These are phyloP conservation scores for Lipomyces orientalis DNA, from an alignment of 805 yeast genomes.

Conservation along the genomic window DNA sequence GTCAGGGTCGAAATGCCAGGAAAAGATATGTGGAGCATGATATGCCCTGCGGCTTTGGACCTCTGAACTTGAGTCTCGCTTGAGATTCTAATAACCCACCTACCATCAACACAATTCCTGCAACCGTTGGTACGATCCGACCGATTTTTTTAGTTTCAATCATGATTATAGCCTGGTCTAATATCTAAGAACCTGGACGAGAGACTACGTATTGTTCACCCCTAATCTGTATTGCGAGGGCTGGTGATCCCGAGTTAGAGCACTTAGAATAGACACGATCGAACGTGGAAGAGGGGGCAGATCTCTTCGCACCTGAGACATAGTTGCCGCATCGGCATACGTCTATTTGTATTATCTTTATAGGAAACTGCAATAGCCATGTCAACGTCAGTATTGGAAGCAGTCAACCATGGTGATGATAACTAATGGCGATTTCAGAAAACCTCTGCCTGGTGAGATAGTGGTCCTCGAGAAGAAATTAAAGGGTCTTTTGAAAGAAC, in stretches of 20 bases:
- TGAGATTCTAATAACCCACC: too few relatives aligned
- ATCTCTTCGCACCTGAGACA: not conserved
- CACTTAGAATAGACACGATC: not conserved
- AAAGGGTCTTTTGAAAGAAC: slow-evolving; percentile 10
- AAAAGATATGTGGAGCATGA: too few relatives aligned
- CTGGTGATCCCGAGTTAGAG: not conserved
- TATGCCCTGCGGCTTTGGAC: too few relatives aligned
- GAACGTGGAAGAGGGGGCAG: not conserved
- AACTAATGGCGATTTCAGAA: not conserved
- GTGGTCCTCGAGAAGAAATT: slow-evolving; percentile 6
- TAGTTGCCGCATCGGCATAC: not conserved
- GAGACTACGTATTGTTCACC: not conserved
- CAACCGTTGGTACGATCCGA: not conserved
- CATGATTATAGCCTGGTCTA: not conserved
- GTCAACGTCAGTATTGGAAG: not conserved
- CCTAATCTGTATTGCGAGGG: not conserved
- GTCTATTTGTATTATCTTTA: not conserved
- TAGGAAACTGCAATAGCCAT: not conserved
- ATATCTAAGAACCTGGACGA: not conserved
- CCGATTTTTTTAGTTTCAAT: not conserved
- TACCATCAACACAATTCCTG: not conserved
- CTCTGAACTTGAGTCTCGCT: too few relatives aligned
- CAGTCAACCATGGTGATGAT: not conserved
- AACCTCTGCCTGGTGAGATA: slow-evolving; percentile 3
- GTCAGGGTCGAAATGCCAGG: too few relatives aligned